Evolutionary conservation across 768 basidiomycete species (phyloP).

Genomic region (Tremella fuciformis): DNA sequence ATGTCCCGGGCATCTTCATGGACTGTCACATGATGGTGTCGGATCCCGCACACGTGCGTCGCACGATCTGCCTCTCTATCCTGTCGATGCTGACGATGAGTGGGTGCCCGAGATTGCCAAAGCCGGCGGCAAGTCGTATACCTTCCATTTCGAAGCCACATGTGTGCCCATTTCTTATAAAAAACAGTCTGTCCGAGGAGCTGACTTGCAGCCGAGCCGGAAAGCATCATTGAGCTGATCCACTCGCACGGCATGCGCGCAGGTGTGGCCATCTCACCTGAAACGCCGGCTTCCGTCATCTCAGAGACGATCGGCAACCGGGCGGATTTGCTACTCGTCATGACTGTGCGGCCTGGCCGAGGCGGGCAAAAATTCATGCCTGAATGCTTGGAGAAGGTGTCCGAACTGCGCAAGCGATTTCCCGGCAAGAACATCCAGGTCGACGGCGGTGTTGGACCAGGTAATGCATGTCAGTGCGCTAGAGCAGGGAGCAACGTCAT

Average conservation of each 20-base stretch:
- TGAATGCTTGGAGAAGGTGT: slow-evolving; percentile 86
- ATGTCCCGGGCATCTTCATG: slow-evolving; percentile 95
- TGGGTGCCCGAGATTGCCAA: slow-evolving; percentile 96
- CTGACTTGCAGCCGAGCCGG: slow-evolving; percentile 22
- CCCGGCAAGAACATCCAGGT: slow-evolving; percentile 96
- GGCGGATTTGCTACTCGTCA: slow-evolving; percentile 93
- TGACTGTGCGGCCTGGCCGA: slow-evolving; percentile 94
- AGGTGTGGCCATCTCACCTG: slow-evolving; percentile 94
- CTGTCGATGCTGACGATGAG: slow-evolving; percentile 55
- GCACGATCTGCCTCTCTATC: too few species aligned
- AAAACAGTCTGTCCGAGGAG: background rate
- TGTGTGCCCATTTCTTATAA: slow-evolving; percentile 58
- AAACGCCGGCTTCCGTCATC: slow-evolving; percentile 83
- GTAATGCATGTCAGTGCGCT: slow-evolving; percentile 82
- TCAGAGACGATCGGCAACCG: slow-evolving; percentile 76
- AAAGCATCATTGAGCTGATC: slow-evolving; percentile 75
- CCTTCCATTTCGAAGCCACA: slow-evolving; percentile 94
- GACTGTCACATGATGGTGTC: slow-evolving; percentile 99
- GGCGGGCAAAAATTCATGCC: slow-evolving; percentile 97
- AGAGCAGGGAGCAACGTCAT: slow-evolving; percentile 96
- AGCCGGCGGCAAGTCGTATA: slow-evolving; percentile 91
- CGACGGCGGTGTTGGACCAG: slow-evolving; percentile 93
- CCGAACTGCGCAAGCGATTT: slow-evolving; percentile 83
- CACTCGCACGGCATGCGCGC: slow-evolving; percentile 83
- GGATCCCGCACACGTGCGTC: slow-evolving; percentile 75